Evolutionary conservation across 495 filamentous ascomycete genomes (phyloP), one percentile per base, ranked within the genome.

Genomic region (Viridothelium virens): DNA sequence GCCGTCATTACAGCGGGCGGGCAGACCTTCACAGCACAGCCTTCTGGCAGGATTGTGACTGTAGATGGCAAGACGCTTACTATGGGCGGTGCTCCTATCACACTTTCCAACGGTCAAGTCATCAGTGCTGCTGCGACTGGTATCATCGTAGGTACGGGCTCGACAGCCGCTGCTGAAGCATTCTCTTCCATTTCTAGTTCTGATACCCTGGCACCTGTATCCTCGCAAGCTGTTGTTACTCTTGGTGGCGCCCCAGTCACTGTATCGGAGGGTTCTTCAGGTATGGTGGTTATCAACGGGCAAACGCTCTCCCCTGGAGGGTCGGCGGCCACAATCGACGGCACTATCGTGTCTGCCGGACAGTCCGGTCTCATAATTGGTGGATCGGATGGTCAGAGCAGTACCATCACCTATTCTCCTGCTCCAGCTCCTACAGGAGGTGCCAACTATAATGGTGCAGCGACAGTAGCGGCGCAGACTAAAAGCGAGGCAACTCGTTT

Each of bases 11-110:
- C 48, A 53, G 48, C 48, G 11, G n/a, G 48, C 48, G 65, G 65
- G 2, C 65, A 66, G 6, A 66, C 65, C 12, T 62, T 38, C 12
- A 66, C 65, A 10, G 65, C 65, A 1, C 36, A 25, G 4, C 1
- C 48, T 2, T 53, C 48, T 18, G 48, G 18, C 48, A 38, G 53
- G 2, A 56, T 61, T 7, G 50, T 62, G 5, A 62, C 50, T 12
- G 56, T 66, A 0, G 65, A 62, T 38, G 48, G 50, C 36, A 63
- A 38, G 1, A 39, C 65, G 38, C 25, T 66, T 38, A 63, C 65
- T 7, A 14, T 56, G 6, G 46, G 63, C 36, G 63, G 63, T 36
- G 12, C 39, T 25, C 56, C 36, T 10, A 33, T 2, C 9, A 66
- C 65, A 5, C 2, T 53, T 53, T n/a, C 48, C 16, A 53, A 2